Base-by-base conservation (phyloP, 805 yeast species). In the Starmerella stigmatis region DNA sequence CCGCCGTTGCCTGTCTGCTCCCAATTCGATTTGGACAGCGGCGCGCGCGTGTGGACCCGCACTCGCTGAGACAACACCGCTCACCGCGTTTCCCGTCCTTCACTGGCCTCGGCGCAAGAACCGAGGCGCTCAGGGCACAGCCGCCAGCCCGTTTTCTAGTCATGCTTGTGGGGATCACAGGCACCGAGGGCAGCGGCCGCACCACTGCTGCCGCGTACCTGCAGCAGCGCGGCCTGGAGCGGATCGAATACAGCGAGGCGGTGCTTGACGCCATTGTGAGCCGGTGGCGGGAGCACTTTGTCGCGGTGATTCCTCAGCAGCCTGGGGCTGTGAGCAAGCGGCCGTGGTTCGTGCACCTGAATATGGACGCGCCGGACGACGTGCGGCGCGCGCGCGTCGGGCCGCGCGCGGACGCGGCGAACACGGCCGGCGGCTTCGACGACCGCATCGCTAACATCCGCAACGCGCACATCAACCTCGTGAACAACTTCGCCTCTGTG, bases 311-410 rank as follows among this genome's bases (percentile, higher is more conserved):
- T 11, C 40, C 40, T 7, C 60, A 63, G 2, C 66, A 66, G 19
- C 51, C 70, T 12, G 63, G 44, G 21, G 44, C 19, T 12, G 31
- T 53, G 7, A 3, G 27, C 15, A 76, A 79, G 49, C 65, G 95
- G 45, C 96, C 96, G 0, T 88, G 84, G 59, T 86, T 86, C 58
- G 70, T 86, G 20, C 94, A 86, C 59, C 55, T 88, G 3, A 72
- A 84, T 5, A 67, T 85, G 2, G 94, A 84, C 55, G 85, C 94
- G 0, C 83, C 94, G 1, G 54, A 76, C 12, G 57, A 58, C 11
- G 52, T 73, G 28, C 68, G 94, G 40, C 66, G 59, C 25, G 42
- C 40, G 16, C 43, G 61, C 37, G 71, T 76, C 52, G 60, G 69
- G 4, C 51, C 37, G 5, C 36, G 45, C 6, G 48, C 17, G 6